Evolutionary conservation across 768 basidiomycete species (phyloP).

Genomic region (Tricholoma sp.): DNA sequence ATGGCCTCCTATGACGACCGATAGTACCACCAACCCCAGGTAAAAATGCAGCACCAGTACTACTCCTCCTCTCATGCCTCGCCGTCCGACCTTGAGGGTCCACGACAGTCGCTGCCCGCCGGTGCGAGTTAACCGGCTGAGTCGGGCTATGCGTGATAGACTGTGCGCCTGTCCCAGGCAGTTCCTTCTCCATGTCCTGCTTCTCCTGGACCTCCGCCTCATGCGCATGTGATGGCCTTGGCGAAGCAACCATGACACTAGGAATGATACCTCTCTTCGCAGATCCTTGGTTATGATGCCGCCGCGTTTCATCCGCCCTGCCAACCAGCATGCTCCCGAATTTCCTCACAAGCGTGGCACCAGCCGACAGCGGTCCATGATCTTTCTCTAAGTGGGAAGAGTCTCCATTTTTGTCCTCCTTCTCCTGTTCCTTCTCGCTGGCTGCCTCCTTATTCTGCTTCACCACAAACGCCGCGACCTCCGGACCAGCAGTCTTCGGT

Average conservation of each 20-base stretch:
- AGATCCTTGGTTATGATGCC: slow-evolving; percentile 25
- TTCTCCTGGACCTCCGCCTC: slow-evolving; percentile 27
- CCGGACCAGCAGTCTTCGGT: slow-evolving; percentile 66
- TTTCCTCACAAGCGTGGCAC: slow-evolving; percentile 71
- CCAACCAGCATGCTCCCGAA: slow-evolving; percentile 68
- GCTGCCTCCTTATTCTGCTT: slow-evolving; percentile 27
- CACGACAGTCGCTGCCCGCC: slow-evolving; percentile 73
- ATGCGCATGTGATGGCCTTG: slow-evolving; percentile 32
- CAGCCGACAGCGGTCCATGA: slow-evolving; percentile 42
- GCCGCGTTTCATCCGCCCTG: slow-evolving; percentile 36
- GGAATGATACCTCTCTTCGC: slow-evolving; percentile 50
- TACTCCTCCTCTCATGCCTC: slow-evolving; percentile 72
- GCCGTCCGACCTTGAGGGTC: slow-evolving; percentile 61
- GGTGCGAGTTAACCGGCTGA: slow-evolving; percentile 57
- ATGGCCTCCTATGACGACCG: slow-evolving; percentile 66
- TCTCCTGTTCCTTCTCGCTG: slow-evolving; percentile 26
- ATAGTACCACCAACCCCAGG: slow-evolving; percentile 40
- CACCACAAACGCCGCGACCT: slow-evolving; percentile 49
- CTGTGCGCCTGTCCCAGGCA: slow-evolving; percentile 11
- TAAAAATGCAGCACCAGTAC: slow-evolving; percentile 61
- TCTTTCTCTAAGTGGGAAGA: slow-evolving; percentile 22
- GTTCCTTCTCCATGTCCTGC: slow-evolving; percentile 12
- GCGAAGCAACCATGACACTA: slow-evolving; percentile 28
- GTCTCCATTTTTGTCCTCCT: slow-evolving; percentile 20
- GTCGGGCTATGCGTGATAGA: slow-evolving; percentile 39